Evolutionary conservation across 2,329 filamentous ascomycete species (phyloP), one percentile per base, ranked within the genome.

Genomic region (Phyllosticta citriasiana): DNA sequence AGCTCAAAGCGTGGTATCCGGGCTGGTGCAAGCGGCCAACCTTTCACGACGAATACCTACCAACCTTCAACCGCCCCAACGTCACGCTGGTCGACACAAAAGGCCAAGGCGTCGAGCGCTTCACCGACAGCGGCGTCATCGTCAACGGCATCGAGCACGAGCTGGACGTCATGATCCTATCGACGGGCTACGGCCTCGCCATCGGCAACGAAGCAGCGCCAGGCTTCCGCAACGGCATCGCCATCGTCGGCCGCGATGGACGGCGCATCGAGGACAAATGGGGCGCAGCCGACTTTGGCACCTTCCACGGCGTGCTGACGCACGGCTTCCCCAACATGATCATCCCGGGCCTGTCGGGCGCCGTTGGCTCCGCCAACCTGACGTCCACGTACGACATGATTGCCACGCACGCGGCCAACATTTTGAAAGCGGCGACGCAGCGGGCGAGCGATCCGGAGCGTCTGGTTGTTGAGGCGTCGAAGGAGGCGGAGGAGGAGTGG

Each of bases 21-120:
- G 71, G 72, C 0, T 85, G 81, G 78, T 88, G 85, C 74, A 88
- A 88, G 69, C 79, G 85, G 0, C 84, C 84, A 0, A 79, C 76
- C 51, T 87, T 86, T 70, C 82, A 83, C 70, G 82, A 87, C 66
- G 76, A 79, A 4, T 87, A 84, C 66, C 77, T 87, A 0, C 67
- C 75, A 2, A 65, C 79, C 0, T 88, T 87, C 77, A 88, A 88
- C 70, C 68, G 67, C 30, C 70, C 76, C 0, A 80, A 84, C 65
- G 84, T 88, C 3, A 76, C 77, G 5, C 78, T 88, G 0, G 74
- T 88, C 16, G 82, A 88, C 67, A 87, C 83, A 0, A 71, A 81
- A 30, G 82, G 80, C 4, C 75, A 77, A 63, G 82, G 83, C 6
- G 69, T 84, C 2, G 74, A 78, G 3, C 63, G 69, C 2, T 70